These are phyloP conservation scores for Claviceps monticola DNA, from an alignment of 2,329 filamentous ascomycete species.

Conservation along the genomic window DNA sequence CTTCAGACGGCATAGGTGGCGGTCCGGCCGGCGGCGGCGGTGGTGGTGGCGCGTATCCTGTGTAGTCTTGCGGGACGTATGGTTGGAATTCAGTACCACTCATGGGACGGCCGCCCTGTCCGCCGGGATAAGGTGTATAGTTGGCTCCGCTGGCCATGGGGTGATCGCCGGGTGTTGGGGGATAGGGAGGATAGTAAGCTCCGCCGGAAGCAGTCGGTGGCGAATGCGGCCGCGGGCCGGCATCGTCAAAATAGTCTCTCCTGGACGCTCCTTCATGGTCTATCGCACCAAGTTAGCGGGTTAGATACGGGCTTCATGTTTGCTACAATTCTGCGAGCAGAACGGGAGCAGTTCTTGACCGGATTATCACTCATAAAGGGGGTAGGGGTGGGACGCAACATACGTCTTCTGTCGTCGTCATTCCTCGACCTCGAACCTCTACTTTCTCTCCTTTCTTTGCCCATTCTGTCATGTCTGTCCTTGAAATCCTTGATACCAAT, in stretches of 20 bases:
- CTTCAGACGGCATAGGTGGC: slow-evolving; percentile 9
- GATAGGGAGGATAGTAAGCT: slow-evolving; percentile 31
- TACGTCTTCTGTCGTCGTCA: slow-evolving; percentile 10
- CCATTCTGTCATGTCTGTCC: slow-evolving; percentile 25
- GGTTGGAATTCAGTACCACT: slow-evolving; percentile 21
- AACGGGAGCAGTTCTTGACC: background rate
- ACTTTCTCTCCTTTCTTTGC: slow-evolving; percentile 25
- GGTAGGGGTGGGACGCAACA: slow-evolving; percentile 6
- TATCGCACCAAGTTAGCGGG: slow-evolving; percentile 8
- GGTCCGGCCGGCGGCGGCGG: slow-evolving; percentile 22
- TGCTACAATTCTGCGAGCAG: background rate
- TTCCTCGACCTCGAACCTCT: slow-evolving; percentile 20
- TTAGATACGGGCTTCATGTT: background rate
- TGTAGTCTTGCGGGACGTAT: slow-evolving; percentile 30
- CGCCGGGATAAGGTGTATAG: slow-evolving; percentile 12
- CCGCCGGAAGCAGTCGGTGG: slow-evolving; percentile 39
- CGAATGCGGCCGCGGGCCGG: slow-evolving; percentile 26
- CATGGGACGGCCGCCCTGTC: slow-evolving; percentile 14
- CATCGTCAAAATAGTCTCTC: slow-evolving; percentile 23
- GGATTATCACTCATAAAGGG: background rate
- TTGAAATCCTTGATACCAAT: slow-evolving; percentile 49
- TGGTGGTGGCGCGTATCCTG: slow-evolving; percentile 23
- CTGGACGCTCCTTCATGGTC: slow-evolving; percentile 23
- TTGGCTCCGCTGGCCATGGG: slow-evolving; percentile 6
- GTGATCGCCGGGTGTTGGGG: slow-evolving; percentile 14